Evolutionary conservation across 2,329 filamentous ascomycete species (phyloP), one percentile per base, ranked within the genome.

Genomic region (Stagonosporopsis cucurbitacearum): DNA sequence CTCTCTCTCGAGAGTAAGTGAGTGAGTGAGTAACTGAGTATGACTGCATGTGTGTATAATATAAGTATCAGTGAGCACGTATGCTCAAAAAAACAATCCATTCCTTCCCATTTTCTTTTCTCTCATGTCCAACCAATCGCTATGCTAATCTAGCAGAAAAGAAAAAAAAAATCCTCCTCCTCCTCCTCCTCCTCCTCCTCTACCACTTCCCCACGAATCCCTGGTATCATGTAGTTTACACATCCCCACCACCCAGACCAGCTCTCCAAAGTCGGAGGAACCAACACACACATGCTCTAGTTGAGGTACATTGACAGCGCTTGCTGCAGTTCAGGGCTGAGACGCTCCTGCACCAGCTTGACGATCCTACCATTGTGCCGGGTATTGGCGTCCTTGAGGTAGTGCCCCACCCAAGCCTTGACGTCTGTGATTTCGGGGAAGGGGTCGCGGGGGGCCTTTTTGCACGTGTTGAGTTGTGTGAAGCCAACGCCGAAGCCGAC

Each of bases 401-500:
- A 92, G 61, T 84, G 79, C 52, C 89, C 83, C n/a, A 96, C 93
- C 94, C 94, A 99, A 9, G 72, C 75, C 73, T 89, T 89, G 49
- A 92, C 90, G 50, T 92, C 88, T 5, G 86, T 84, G 13, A 96
- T 87, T 58, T 97, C 90, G 0, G 93, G 89, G 81, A 92, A 98
- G 19, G 93, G 89, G 73, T 98, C 95, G 47, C 82, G 83, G 1
- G 85, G 79, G 4, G 86, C 80, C 56, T 87, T 87, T 74, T 89
- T 91, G 79, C 94, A 95, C 0, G 94, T 97, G 79, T 94, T 96
- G 60, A 99, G 84, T 28, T 91, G 88, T 0, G 95, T 98, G 78
- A 96, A 99, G 8, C 92, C 94, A 62, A 97, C 88, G 23, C 95
- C 95, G 70, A 99, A 99, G 25, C 91, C 89, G 64, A 97, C 87